Conservation (phyloP, 139 green algal genomes). For the Zygnema circumcarinatum region DNA sequence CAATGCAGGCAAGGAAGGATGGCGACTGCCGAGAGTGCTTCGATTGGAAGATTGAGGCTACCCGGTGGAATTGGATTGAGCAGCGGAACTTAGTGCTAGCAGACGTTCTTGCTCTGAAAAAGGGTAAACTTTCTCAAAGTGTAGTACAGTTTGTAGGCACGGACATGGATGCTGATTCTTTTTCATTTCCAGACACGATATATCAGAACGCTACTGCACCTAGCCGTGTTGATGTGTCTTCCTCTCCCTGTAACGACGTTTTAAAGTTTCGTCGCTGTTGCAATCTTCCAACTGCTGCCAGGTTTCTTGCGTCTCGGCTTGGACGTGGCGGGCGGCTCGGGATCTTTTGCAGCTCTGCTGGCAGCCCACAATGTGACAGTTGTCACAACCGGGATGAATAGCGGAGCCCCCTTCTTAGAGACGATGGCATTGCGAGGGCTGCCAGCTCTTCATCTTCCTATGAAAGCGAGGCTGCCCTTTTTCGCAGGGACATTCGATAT, state of each 20-base stretch:
- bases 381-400: conserved; percentile 36
- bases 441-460: not conserved
- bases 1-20: not conserved
- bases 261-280: too few relatives aligned
- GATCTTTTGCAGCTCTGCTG: conserved; percentile 9
- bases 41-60: not conserved
- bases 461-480: conserved; percentile 22
- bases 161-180: too few relatives aligned
- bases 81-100: not conserved
- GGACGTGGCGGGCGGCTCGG: conserved; percentile 30
- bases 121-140: not conserved
- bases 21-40: not conserved
- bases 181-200: too few relatives aligned
- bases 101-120: not conserved
- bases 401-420: conserved; percentile 19
- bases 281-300: not conserved
- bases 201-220: too few relatives aligned
- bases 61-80: not conserved
- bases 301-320: conserved; percentile 8
- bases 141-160: too few relatives aligned
- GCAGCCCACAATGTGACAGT: conserved; percentile 31
- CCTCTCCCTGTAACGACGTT: too few relatives aligned
- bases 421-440: conserved; percentile 15
- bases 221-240: too few relatives aligned
- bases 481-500: conserved; percentile 19